Conservation (phyloP, 2,329 filamentous ascomycete species). For the Fusarium euwallaceae region DNA sequence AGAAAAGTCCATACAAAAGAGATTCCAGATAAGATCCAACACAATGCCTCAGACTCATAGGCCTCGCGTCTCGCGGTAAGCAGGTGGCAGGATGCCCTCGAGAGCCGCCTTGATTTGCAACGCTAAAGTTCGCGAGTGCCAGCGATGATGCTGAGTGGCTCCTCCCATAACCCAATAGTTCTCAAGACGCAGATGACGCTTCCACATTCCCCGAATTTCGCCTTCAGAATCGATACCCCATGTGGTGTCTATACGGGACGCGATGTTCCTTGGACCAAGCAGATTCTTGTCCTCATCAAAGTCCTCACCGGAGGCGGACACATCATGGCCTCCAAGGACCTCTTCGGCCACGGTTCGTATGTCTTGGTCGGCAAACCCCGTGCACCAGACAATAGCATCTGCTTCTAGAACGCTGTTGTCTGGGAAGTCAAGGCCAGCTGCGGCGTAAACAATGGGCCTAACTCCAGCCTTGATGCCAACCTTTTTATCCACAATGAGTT, state of each 20-base stretch:
- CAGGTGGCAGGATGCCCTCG: conserved; percentile 24
- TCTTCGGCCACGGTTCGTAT: not conserved
- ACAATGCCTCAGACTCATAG: not conserved
- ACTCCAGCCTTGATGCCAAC: conserved; percentile 15
- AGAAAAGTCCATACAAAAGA: too few relatives aligned
- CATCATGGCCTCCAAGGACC: not conserved
- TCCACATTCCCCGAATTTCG: conserved; percentile 40
- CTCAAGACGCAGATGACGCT: conserved; percentile 21
- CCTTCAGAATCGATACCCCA: conserved; percentile 34
- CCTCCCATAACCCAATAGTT: conserved; percentile 38
- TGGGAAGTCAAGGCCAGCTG: conserved; percentile 20
- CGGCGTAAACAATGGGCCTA: conserved; percentile 9
- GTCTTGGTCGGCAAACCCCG: conserved; percentile 25
- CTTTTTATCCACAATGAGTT: conserved; percentile 10
- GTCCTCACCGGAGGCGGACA: not conserved
- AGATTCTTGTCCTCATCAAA: not conserved
- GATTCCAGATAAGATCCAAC: too few relatives aligned
- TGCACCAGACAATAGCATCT: conserved; percentile 34
- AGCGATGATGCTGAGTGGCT: conserved; percentile 33
- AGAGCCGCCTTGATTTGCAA: conserved; percentile 36
- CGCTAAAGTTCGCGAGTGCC: conserved; percentile 29
- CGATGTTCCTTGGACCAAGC: conserved; percentile 2
- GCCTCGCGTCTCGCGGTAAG: conserved; percentile 16
- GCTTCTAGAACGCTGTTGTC: conserved; percentile 10
- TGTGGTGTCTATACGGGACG: conserved; percentile 14